Evolutionary conservation across 1,284 basidiomycete genomes (phyloP).

Genomic region (Trametes pubescens): DNA sequence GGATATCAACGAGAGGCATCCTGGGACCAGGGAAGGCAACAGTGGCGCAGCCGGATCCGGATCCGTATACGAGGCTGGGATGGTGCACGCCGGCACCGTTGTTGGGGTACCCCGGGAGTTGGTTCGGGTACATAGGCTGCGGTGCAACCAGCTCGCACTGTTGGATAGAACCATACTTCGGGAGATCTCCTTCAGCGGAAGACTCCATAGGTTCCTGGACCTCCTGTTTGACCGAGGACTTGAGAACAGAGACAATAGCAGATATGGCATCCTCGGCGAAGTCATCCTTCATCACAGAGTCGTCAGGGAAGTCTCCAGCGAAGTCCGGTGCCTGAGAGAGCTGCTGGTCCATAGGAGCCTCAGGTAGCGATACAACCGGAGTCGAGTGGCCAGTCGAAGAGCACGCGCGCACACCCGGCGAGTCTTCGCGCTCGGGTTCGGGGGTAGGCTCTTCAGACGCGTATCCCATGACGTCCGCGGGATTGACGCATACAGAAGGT

Average conservation of each 20-base stretch:
- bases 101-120: slow-evolving; percentile 3
- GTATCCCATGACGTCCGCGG: slow-evolving; percentile 51
- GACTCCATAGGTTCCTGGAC: background rate
- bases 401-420: background rate
- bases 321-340: slow-evolving; percentile 17
- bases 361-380: background rate
- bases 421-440: slow-evolving; percentile 7
- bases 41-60: background rate
- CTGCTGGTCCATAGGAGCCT: background rate
- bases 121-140: slow-evolving; percentile 22
- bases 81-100: slow-evolving; percentile 17
- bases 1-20: slow-evolving; percentile 23
- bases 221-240: slow-evolving; percentile 25
- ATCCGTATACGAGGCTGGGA: slow-evolving; percentile 2
- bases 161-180: background rate
- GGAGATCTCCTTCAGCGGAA: background rate
- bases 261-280: slow-evolving; percentile 39
- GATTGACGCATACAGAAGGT: slow-evolving; percentile 50
- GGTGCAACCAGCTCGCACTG: slow-evolving; percentile 21
- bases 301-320: slow-evolving; percentile 30
- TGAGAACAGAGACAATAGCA: slow-evolving; percentile 40
- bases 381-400: background rate
- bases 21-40: background rate
- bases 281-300: slow-evolving; percentile 19
- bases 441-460: slow-evolving; percentile 18